Evolutionary conservation across 345 rosid genomes (phyloP).

Genomic region (Eutrema heterophyllum): DNA sequence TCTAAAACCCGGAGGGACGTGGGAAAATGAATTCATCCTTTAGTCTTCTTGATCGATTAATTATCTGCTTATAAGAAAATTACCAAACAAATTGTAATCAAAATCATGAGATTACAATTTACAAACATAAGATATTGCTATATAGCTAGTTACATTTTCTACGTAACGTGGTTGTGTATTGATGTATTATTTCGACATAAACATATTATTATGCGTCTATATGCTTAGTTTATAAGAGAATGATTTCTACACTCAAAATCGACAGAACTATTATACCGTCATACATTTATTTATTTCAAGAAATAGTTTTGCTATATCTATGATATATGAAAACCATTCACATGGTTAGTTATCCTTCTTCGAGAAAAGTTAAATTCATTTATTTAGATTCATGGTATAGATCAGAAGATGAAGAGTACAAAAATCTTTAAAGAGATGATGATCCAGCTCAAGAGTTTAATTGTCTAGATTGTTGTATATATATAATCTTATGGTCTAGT

Average conservation of each 20-base stretch:
- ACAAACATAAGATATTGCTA: not conserved
- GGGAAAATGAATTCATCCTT: constrained; percentile 64
- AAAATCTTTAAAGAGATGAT: not conserved
- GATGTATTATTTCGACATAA: not conserved
- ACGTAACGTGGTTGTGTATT: not conserved
- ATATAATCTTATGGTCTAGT: not conserved
- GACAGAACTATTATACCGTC: not conserved
- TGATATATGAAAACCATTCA: not conserved
- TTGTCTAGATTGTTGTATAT: not conserved
- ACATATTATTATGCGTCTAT: not conserved
- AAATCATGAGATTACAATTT: not conserved
- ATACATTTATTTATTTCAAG: not conserved
- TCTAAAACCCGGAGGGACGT: constrained; percentile 83
- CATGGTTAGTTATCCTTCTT: not conserved
- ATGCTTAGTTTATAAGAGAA: not conserved
- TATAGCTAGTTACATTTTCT: not conserved
- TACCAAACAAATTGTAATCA: not conserved
- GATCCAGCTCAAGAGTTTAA: not conserved
- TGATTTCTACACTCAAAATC: not conserved
- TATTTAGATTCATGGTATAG: not conserved
- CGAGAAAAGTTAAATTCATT: not conserved
- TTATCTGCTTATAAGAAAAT: constrained; percentile 29
- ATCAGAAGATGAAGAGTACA: not conserved
- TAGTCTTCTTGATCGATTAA: constrained; percentile 1
- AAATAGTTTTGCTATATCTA: not conserved